Percentiles rank a stretch among this genome's conserved stretches.
Evolutionary conservation across 106 monocot genomes (phyloP).

Genomic region (Iris macrosiphon): DNA sequence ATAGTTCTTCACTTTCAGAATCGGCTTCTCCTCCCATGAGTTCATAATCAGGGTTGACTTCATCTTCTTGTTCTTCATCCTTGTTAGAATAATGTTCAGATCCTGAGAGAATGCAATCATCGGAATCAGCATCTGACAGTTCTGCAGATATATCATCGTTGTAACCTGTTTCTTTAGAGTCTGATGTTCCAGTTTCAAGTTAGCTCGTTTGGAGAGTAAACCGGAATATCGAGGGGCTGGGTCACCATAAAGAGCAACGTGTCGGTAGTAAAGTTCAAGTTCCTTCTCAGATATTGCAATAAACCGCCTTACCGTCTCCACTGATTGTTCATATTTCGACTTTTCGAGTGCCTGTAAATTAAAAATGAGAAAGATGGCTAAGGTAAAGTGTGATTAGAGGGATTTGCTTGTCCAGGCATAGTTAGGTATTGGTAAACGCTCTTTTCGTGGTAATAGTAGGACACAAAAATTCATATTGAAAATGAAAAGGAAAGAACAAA

Average conservation of each 20-base stretch:
- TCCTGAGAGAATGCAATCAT: background rate
- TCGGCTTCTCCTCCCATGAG: conserved; percentile 1
- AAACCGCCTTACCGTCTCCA: conserved; percentile 87
- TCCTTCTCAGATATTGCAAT: conserved; percentile 92
- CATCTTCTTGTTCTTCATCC: conserved; percentile 8
- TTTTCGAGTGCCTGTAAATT: conserved; percentile 94
- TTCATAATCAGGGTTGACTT: conserved; percentile 6
- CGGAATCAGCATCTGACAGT: conserved; percentile 17
- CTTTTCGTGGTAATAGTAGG: too few species aligned
- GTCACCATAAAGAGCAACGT: conserved; percentile 86
- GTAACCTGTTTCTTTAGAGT: conserved; percentile 1
- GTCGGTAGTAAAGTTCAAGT: conserved; percentile 82
- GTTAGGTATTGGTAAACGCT: background rate
- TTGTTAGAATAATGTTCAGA: conserved; percentile 23
- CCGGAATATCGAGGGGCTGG: conserved; percentile 39
- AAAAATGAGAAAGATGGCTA: too few species aligned
- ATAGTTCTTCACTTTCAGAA: conserved; percentile 21
- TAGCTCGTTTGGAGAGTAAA: conserved; percentile 15
- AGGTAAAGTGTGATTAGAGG: too few species aligned
- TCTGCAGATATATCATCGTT: background rate
- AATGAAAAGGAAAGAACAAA: background rate
- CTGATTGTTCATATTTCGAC: conserved; percentile 97
- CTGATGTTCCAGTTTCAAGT: conserved; percentile 3
- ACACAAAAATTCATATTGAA: too few species aligned
- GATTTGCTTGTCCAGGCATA: background rate